phyloP scores from a whole-genome alignment of 257 asterid species.

The Solanum chmielewskii region DNA sequence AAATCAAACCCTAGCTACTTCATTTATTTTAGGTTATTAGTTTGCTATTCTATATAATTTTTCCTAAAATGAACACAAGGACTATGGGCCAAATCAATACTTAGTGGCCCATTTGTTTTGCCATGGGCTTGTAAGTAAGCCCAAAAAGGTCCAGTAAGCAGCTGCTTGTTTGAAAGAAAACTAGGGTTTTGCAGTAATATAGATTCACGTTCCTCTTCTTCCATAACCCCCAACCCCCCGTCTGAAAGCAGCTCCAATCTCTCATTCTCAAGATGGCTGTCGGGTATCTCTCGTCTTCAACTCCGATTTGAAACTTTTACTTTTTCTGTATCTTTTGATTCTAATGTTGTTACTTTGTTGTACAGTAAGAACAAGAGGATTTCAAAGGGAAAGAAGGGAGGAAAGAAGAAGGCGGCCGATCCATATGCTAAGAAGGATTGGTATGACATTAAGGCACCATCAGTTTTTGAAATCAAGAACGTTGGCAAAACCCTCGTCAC shows the following conservation, averaged over 20 bases:
- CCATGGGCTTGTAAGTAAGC: background rate
- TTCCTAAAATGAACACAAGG: too few species aligned
- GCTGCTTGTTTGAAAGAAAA: background rate
- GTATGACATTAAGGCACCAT: slow-evolving; percentile 60
- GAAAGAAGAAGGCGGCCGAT: slow-evolving; percentile 34
- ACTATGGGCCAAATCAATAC: background rate
- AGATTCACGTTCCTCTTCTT: background rate
- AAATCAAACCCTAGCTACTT: too few species aligned
- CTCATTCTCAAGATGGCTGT: background rate
- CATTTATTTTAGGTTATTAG: too few species aligned
- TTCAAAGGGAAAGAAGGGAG: slow-evolving; percentile 29
- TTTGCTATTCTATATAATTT: too few species aligned
- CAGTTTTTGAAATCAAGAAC: slow-evolving; percentile 31
- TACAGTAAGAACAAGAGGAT: slow-evolving; percentile 22
- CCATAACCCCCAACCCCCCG: background rate
- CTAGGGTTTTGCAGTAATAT: background rate
- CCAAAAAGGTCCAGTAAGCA: background rate
- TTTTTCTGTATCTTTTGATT: background rate
- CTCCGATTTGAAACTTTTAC: background rate
- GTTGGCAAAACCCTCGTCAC: slow-evolving; percentile 59
- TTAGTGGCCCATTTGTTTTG: background rate
- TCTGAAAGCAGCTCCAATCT: background rate
- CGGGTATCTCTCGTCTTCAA: background rate
- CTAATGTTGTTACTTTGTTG: background rate
- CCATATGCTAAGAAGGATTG: slow-evolving; percentile 64